Percentiles rank a stretch among this genome's conserved stretches.
phyloP scores from a whole-genome alignment of 2,329 filamentous ascomycete genomes.

The Capronia americana region DNA sequence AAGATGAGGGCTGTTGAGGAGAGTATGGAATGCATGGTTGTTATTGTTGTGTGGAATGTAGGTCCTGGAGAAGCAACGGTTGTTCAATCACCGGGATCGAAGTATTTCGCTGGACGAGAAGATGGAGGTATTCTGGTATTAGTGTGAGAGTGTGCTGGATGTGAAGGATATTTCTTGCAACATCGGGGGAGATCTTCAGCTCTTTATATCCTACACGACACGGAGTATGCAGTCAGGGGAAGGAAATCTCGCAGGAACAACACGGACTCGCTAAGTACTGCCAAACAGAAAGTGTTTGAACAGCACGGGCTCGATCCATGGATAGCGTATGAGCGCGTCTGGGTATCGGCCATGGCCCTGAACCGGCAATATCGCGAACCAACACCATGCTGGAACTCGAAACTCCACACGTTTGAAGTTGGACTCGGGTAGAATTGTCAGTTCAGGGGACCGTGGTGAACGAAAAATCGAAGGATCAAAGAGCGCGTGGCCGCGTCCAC shows the following conservation, averaged over 20 bases:
- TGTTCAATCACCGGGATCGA: constrained; percentile 7
- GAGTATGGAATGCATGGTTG: constrained; percentile 31
- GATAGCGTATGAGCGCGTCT: background rate
- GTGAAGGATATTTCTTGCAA: background rate
- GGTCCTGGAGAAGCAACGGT: background rate
- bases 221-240: background rate
- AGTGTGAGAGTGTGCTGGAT: background rate
- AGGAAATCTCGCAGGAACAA: background rate
- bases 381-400: constrained; percentile 8
- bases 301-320: constrained; percentile 11
- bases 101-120: background rate
- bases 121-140: background rate
- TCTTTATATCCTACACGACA: constrained; percentile 16
- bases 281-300: constrained; percentile 22
- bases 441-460: constrained; percentile 1
- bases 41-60: constrained; percentile 5
- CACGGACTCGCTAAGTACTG: constrained; percentile 1
- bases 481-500: constrained; percentile 10
- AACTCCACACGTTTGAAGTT: constrained; percentile 22
- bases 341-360: background rate
- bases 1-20: constrained; percentile 29
- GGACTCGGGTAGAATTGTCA: constrained; percentile 4
- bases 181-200: constrained; percentile 1
- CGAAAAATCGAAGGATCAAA: constrained; percentile 12
- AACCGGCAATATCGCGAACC: background rate